Evolutionary conservation across 148 eudicot genomes (phyloP), one percentile per base, ranked within the genome.

Genomic region (Camellia granthamiana): DNA sequence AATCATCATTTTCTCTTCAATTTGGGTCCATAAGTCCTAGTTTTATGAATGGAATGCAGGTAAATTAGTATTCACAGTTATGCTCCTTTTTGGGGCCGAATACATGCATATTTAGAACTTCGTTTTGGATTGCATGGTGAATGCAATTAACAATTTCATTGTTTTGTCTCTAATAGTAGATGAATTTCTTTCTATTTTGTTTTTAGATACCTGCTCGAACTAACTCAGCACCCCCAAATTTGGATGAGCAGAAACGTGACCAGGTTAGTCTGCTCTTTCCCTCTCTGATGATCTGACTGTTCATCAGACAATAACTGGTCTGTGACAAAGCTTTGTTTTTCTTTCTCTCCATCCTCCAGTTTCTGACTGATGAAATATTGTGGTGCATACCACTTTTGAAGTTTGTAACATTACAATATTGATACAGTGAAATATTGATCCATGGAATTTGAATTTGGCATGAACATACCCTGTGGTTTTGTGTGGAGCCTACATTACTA

Each of bases 11-110:
- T 80, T 52, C 92, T 64, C 86, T 93, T 75, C 98, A 93, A 79
- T 93, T 93, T 92, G 98, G 98, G 72, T 88, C 94, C 59, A 89
- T 93, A 87, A 89, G 85, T 79, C 92, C 97, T 74, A 90, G 90
- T 58, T 54, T 89, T 54, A 85, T 91, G 90, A 90, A 91, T 79
- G 97, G 87, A 69, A 86, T 87, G 94, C 92, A 90, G 96, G 98
- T 93, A 84, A 4, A 23, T 77, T 2, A 18, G 14, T 16, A 10
- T 76, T 18, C 41, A n/a, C 6, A 19, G n/a, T 30, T 30, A 58
- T 7, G 6, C 23, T 75, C 74, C 21, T 10, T 46, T 44, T 5
- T 4, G 58, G 62, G 13, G 6, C 38, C 44, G 16, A 72, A 30
- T 59, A 23, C 49, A 51, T 12, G 18, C 42, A 5, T 66, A 55